These are phyloP conservation scores for Noccaea caerulescens DNA, from an alignment of 345 rosid genomes.

Conservation along the genomic window DNA sequence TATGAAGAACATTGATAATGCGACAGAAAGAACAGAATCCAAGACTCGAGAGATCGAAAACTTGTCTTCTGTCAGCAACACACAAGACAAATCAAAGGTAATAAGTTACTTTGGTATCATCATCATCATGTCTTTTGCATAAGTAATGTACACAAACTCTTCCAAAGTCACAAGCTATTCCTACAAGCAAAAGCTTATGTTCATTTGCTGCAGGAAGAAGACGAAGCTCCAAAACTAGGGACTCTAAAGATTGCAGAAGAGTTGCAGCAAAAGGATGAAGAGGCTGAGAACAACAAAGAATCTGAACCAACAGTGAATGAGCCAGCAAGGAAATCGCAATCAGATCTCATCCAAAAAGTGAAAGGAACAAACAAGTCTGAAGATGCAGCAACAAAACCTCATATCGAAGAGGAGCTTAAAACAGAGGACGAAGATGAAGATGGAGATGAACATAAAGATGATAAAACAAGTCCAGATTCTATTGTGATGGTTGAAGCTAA, in stretches of 20 bases:
- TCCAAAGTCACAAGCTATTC: slow-evolving; percentile 32
- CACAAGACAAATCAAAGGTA: slow-evolving; percentile 54
- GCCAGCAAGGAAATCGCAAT: slow-evolving; percentile 47
- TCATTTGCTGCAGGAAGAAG: background rate
- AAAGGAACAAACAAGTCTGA: slow-evolving; percentile 40
- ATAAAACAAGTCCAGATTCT: slow-evolving; percentile 61
- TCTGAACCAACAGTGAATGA: slow-evolving; percentile 43
- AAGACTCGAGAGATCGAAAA: slow-evolving; percentile 24
- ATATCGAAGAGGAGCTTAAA: slow-evolving; percentile 47
- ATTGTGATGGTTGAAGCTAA: slow-evolving; percentile 67
- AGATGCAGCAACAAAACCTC: slow-evolving; percentile 17
- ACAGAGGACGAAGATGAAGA: slow-evolving; percentile 54
- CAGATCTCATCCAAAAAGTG: slow-evolving; percentile 51
- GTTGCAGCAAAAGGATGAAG: slow-evolving; percentile 26
- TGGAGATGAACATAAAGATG: slow-evolving; percentile 52
- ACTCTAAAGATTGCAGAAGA: slow-evolving; percentile 38
- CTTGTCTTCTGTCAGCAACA: slow-evolving; percentile 31
- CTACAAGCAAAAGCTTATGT: slow-evolving; percentile 4
- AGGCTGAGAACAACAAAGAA: slow-evolving; percentile 33
- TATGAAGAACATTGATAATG: slow-evolving; percentile 27
- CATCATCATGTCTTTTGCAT: background rate
- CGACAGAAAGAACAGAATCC: background rate
- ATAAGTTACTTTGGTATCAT: slow-evolving; percentile 32
- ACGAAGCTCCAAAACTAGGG: slow-evolving; percentile 38
- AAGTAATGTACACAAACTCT: background rate